Evolutionary conservation across 352 stramenopile species (phyloP), one percentile per base, ranked within the genome.

Genomic region (Phytophthora ohioensis): DNA sequence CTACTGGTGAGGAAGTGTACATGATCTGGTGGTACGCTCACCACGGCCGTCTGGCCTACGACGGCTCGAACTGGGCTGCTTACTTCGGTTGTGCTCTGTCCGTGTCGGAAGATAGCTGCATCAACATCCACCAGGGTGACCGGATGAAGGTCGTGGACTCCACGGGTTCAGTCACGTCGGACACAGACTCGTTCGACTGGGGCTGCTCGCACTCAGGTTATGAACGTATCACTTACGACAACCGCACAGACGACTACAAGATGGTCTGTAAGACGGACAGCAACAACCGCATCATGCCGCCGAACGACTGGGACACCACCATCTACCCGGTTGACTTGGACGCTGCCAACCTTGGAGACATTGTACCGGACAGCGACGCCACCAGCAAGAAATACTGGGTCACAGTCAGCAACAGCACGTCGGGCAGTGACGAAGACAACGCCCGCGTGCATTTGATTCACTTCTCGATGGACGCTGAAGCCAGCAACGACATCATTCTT

Each of bases 1-100:
- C 67, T 34, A 80, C 81, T 0, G 81, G 79, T 10, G 3, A 69
- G 1, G 62, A 89, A 31, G 81, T 87, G 48, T 89, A 71, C 56
- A 89, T 89, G 81, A 80, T 89, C 70, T 89, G 76, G 79, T 89
- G 81, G 81, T 89, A 89, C 70, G 77, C 79, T 0, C 81, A 89
- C 58, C 81, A 89, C 67, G 81, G 81, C 15, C 81, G 81, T 12
- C 80, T 89, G 45, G 79, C 79, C 9, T 89, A 51, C 45, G 81
- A 89, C 53, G 79, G 79, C 45, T 79, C 66, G 13, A 87, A 87
- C 76, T 89, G 81, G 81, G 81, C 79, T 7, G 74, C 81, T 30
- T 89, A 87, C 73, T 89, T 87, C 32, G 81, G 81, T 30, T 63
- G 64, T 6, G 79, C 81, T 5, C 79, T 89, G 67, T 89, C 81